Conservation (phyloP, 2,329 filamentous ascomycete species). For the Hypoxylon sp. region DNA sequence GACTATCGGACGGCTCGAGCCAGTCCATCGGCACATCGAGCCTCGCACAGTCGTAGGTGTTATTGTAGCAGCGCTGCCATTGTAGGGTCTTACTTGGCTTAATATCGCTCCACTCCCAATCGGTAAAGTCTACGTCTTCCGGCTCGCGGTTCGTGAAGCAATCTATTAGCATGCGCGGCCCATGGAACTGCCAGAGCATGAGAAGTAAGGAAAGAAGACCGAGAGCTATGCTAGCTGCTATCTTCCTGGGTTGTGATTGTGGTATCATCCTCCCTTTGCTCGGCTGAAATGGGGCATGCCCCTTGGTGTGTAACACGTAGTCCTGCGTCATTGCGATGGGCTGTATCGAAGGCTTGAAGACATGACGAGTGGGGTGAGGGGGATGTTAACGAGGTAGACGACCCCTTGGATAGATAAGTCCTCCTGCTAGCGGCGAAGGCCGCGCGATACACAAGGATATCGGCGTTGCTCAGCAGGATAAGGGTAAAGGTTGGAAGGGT, state of each 20-base stretch:
- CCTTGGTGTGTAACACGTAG: conserved; percentile 14
- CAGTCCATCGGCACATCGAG: conserved; percentile 61
- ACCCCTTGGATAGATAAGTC: conserved; percentile 13
- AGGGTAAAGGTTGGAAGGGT: not conserved
- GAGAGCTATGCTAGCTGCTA: not conserved
- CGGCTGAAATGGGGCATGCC: not conserved
- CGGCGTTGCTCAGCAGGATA: not conserved
- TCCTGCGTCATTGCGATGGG: conserved; percentile 28
- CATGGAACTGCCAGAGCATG: conserved; percentile 17
- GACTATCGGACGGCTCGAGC: conserved; percentile 55
- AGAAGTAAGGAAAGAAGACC: conserved; percentile 22
- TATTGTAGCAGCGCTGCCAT: conserved; percentile 58
- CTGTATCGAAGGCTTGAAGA: not conserved
- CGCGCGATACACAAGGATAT: not conserved
- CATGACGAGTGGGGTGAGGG: conserved; percentile 1
- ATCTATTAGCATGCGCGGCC: conserved; percentile 1
- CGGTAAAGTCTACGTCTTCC: not conserved
- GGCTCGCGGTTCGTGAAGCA: not conserved
- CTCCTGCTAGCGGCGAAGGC: not conserved
- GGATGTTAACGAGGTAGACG: not conserved
- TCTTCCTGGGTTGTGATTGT: conserved; percentile 22
- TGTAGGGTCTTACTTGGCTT: conserved; percentile 52
- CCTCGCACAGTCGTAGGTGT: conserved; percentile 56
- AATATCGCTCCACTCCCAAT: conserved; percentile 50
- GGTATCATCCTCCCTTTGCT: conserved; percentile 1